phyloP scores from a whole-genome alignment of 2,329 filamentous ascomycete genomes.

The Cyanodermella asteris region DNA sequence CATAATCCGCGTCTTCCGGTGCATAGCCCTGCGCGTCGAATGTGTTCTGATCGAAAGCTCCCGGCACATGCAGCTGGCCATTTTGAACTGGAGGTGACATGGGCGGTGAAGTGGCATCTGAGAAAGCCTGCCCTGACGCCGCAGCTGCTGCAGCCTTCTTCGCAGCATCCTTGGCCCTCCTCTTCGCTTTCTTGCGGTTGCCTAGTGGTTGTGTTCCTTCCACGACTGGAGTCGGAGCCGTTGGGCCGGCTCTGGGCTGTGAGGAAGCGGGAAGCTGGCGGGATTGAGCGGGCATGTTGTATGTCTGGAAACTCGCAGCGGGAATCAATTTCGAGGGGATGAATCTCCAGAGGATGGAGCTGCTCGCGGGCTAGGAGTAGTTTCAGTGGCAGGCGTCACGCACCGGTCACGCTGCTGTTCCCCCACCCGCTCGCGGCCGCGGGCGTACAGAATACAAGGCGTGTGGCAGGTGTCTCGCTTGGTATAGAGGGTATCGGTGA shows the following conservation, averaged over 20 bases:
- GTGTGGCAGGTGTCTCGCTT: too few species aligned
- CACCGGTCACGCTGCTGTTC: constrained; percentile 36
- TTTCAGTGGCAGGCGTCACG: too few species aligned
- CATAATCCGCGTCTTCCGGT: constrained; percentile 13
- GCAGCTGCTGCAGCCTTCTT: constrained; percentile 33
- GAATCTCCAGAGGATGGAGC: too few species aligned
- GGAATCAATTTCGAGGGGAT: too few species aligned
- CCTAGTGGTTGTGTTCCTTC: constrained; percentile 38
- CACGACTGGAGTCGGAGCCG: constrained; percentile 12
- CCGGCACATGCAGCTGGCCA: not conserved
- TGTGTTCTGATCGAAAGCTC: constrained; percentile 11
- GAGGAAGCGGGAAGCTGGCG: too few species aligned
- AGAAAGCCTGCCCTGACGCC: constrained; percentile 1
- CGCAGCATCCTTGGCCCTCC: constrained; percentile 62
- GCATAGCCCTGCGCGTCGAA: constrained; percentile 13
- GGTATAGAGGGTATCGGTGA: too few species aligned
- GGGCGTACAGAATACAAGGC: too few species aligned
- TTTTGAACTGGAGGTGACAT: constrained; percentile 4
- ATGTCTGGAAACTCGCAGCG: too few species aligned
- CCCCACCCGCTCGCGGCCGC: constrained; percentile 40
- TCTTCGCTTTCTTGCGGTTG: constrained; percentile 91
- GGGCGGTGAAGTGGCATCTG: too few species aligned
- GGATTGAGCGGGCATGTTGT: too few species aligned
- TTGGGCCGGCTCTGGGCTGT: too few species aligned
- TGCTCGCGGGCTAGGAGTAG: too few species aligned